phyloP scores from a whole-genome alignment of 225 moss, liverwort and hornwort genomes.

The Antitrichia curtipendula region DNA sequence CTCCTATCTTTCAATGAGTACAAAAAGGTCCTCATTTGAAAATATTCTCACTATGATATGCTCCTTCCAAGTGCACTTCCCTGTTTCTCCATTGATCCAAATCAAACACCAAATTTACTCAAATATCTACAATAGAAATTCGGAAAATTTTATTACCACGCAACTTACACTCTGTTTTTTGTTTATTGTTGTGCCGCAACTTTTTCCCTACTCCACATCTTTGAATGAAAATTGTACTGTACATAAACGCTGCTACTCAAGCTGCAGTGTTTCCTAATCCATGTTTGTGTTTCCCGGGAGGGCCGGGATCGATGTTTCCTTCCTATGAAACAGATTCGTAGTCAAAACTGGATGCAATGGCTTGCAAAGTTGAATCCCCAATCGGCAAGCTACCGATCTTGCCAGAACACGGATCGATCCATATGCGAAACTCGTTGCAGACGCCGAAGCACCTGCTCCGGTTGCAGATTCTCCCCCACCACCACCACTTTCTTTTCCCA shows the following conservation, averaged over 20 bases:
- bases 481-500: slow-evolving; percentile 30
- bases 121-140: too few relatives aligned
- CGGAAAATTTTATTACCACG: too few relatives aligned
- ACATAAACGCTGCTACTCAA: neutral
- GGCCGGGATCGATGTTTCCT: too few relatives aligned
- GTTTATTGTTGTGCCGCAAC: neutral
- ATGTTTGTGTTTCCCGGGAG: neutral
- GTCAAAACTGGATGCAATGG: neutral
- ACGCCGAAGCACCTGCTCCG: neutral
- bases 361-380: neutral
- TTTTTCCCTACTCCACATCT: neutral
- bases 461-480: neutral
- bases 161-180: neutral
- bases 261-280: neutral
- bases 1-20: too few relatives aligned
- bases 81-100: too few relatives aligned
- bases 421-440: neutral
- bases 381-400: neutral
- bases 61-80: too few relatives aligned
- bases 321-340: too few relatives aligned
- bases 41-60: too few relatives aligned
- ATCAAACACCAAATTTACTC: too few relatives aligned
- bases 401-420: neutral
- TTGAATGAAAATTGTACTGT: neutral
- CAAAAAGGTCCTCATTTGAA: too few relatives aligned